Evolutionary conservation across 139 green algal genomes (phyloP).

Genomic region (Picochlorum sp.): DNA sequence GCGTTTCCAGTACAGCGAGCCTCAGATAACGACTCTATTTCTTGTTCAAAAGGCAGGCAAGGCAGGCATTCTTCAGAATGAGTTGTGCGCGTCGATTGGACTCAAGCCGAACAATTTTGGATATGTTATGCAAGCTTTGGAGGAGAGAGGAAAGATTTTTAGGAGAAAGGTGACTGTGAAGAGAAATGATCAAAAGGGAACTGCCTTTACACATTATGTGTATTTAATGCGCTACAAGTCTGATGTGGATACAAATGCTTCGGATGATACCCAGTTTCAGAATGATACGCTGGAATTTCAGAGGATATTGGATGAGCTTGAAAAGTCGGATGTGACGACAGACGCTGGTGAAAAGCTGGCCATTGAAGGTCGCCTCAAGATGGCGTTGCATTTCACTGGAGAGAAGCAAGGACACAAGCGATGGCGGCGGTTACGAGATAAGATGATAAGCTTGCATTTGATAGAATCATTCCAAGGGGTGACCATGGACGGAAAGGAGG

Average conservation of each 20-base stretch:
- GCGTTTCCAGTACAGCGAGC: conserved; percentile 22
- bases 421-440: conserved; percentile 36
- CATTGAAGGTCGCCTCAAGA: no score
- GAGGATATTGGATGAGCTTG: neutral
- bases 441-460: conserved; percentile 24
- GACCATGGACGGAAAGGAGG: conserved; percentile 7
- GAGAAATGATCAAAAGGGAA: neutral
- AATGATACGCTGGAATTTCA: neutral
- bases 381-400: neutral
- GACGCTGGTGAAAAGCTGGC: no score
- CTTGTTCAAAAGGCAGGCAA: conserved; percentile 9
- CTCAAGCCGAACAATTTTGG: conserved; percentile 55
- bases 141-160: conserved; percentile 38
- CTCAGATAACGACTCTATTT: neutral
- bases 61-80: conserved; percentile 38
- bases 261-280: neutral
- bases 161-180: conserved; percentile 22
- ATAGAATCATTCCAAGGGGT: conserved; percentile 28
- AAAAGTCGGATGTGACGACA: neutral
- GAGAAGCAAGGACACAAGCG: conserved; percentile 27
- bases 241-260: neutral
- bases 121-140: conserved; percentile 55
- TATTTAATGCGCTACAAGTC: neutral
- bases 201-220: neutral
- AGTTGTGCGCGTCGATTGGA: conserved; percentile 34